phyloP scores from a whole-genome alignment of 768 basidiomycete genomes.

The Suillus paluster region DNA sequence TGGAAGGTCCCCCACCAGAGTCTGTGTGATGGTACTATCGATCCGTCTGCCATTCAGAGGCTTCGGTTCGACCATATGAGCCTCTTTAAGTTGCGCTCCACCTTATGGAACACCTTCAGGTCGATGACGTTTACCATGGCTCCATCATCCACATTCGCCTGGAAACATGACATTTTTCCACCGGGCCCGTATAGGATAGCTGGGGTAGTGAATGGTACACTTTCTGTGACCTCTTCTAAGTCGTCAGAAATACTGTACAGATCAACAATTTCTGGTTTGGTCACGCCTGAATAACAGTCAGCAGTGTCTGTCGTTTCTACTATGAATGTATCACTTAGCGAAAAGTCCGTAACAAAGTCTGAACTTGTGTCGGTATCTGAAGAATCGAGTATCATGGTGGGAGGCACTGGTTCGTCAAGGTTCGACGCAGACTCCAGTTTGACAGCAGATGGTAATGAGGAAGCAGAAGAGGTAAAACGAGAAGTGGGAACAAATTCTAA shows the following conservation, averaged over 20 bases:
- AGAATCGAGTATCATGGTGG: no score
- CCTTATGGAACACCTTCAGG: neutral
- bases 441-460: no score
- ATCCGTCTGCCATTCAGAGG: constrained; percentile 39
- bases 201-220: neutral
- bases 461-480: no score
- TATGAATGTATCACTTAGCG: no score
- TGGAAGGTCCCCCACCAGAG: constrained; percentile 10
- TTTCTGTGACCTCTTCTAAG: no score
- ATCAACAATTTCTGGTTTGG: neutral
- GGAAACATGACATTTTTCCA: constrained; percentile 15
- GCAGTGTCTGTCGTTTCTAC: no score
- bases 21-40: constrained; percentile 11
- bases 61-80: constrained; percentile 15
- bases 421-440: no score
- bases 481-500: no score
- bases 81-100: constrained; percentile 6
- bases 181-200: constrained; percentile 13
- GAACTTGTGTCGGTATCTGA: no score
- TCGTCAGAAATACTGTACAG: no score
- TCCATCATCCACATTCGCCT: constrained; percentile 30
- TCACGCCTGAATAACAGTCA: neutral
- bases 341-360: no score
- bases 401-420: no score
- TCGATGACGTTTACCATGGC: constrained; percentile 35